Base-by-base conservation (phyloP, 108 stramenopile species). In the Chaetoceros tenuissimus region DNA sequence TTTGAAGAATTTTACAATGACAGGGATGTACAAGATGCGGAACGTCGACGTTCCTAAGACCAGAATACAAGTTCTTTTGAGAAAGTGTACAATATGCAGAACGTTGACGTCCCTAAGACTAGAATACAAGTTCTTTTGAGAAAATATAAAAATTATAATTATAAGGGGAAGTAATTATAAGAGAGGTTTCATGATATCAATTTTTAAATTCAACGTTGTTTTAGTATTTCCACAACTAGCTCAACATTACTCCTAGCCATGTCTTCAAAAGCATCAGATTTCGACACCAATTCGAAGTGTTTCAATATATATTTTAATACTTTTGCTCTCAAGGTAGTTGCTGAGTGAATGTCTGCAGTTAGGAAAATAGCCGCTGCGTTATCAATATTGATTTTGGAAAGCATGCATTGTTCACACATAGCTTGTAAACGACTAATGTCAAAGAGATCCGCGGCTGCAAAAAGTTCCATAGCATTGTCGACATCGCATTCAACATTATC, bases 191-290 rank as follows among this genome's bases (percentile, higher is more conserved):
- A n/a, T n/a, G n/a, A n/a, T n/a, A n/a, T n/a, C n/a, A n/a, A n/a
- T n/a, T n/a, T n/a, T n/a, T n/a, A n/a, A n/a, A n/a, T n/a, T 68
- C 47, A 84, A 59, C 87, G 87, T 51, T 77, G 88, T 31, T 79
- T 82, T 7, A 95, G 72, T 24, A 96, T 83, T 57, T 96, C 94
- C 71, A 96, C 91, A 18, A 97, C 94, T n/a, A 99, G 76, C 29
- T 99, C 98, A 53, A 96, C 89, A 67, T 99, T 97, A 52, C 67
- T 76, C 28, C 95, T 49, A n/a, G 92, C 96, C 95, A 99, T 97
- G 62, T 97, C 95, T 72, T 94, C 94, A 77, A 99, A 96, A 19
- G 79, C 63, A 2, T 60, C 24, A 13, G 90, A 94, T 74, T 94
- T 94, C 10, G 89, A 90, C 19, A 97, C 82, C 54, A 68, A 75